A percentile compares a stretch with the other conserved stretches of the same genome.
phyloP scores from a whole-genome alignment of 177 flowering plant species.

The Telopea speciosissima region DNA sequence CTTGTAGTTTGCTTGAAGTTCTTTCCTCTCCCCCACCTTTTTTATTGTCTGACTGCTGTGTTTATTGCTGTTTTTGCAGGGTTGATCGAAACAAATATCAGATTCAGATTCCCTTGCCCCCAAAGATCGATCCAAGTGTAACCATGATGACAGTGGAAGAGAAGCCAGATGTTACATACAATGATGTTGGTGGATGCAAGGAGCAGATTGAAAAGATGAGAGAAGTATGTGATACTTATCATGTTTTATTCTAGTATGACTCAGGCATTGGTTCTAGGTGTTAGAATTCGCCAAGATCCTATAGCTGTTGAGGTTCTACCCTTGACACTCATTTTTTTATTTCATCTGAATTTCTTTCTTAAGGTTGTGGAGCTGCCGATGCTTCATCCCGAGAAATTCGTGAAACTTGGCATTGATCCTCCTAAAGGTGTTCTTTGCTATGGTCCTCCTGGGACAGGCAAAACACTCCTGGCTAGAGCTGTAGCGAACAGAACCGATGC shows the following conservation, averaged over 20 bases:
- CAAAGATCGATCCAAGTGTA: conserved; percentile 93
- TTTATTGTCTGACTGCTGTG: not conserved
- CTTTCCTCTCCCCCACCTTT: not conserved
- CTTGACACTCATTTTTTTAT: not conserved
- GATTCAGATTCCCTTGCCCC: conserved; percentile 92
- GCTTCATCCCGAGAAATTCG: conserved; percentile 99
- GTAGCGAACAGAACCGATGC: conserved; percentile 99
- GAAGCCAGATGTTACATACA: conserved; percentile 96
- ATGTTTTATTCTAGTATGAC: not conserved
- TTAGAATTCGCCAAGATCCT: too few species aligned
- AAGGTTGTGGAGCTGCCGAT: conserved; percentile 99
- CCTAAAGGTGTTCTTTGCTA: conserved; percentile 98
- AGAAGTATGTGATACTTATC: conserved; percentile 44
- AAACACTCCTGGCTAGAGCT: conserved; percentile 94
- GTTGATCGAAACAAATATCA: conserved; percentile 95
- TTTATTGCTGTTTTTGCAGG: conserved; percentile 32
- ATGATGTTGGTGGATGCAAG: conserved; percentile 96
- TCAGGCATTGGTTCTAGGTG: too few species aligned
- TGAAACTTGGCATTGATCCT: conserved; percentile 98
- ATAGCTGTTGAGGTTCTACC: not conserved
- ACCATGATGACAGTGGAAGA: conserved; percentile 99
- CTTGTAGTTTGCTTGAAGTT: not conserved
- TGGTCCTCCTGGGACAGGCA: conserved; percentile 97
- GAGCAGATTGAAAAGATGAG: conserved; percentile 99
- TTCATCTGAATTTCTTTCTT: conserved; percentile 6